Evolutionary conservation across 345 rosid genomes (phyloP).

Genomic region (Dimocarpus longan): DNA sequence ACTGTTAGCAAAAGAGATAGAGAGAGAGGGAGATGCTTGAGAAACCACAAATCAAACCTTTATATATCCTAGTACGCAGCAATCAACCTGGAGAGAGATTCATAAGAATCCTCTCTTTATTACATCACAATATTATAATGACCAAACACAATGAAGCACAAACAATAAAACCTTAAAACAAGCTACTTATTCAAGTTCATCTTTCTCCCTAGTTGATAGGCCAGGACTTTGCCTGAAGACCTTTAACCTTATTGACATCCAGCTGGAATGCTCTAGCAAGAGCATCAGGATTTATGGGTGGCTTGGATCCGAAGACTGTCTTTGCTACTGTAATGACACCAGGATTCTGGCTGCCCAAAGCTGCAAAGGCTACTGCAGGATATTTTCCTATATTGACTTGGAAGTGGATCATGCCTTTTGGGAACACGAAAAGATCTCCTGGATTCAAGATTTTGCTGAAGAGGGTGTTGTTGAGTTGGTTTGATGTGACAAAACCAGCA

Average conservation of each 20-base stretch:
- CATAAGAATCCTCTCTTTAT: not conserved
- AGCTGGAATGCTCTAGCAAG: slow-evolving; percentile 35
- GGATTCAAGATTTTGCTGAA: slow-evolving; percentile 24
- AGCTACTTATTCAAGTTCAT: not conserved
- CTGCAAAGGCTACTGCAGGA: slow-evolving; percentile 26
- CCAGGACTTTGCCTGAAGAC: slow-evolving; percentile 18
- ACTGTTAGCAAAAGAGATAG: too few species aligned
- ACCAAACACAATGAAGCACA: not conserved
- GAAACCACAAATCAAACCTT: not conserved
- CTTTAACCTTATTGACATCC: slow-evolving; percentile 16
- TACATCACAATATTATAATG: not conserved
- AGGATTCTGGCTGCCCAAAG: slow-evolving; percentile 32
- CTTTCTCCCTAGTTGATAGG: too few species aligned
- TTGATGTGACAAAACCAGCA: slow-evolving; percentile 35
- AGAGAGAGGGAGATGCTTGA: not conserved
- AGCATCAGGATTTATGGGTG: slow-evolving; percentile 25
- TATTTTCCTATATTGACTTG: slow-evolving; percentile 30
- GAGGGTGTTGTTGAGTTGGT: slow-evolving; percentile 24
- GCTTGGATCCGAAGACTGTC: slow-evolving; percentile 22
- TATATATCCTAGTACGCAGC: not conserved
- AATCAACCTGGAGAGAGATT: not conserved
- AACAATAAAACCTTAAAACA: not conserved
- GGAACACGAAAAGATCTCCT: slow-evolving; percentile 37
- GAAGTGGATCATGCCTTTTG: slow-evolving; percentile 34
- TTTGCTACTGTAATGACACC: slow-evolving; percentile 35